These are phyloP conservation scores for Brasilioporus rufonigricans DNA, from an alignment of 768 basidiomycete genomes.

Conservation along the genomic window DNA sequence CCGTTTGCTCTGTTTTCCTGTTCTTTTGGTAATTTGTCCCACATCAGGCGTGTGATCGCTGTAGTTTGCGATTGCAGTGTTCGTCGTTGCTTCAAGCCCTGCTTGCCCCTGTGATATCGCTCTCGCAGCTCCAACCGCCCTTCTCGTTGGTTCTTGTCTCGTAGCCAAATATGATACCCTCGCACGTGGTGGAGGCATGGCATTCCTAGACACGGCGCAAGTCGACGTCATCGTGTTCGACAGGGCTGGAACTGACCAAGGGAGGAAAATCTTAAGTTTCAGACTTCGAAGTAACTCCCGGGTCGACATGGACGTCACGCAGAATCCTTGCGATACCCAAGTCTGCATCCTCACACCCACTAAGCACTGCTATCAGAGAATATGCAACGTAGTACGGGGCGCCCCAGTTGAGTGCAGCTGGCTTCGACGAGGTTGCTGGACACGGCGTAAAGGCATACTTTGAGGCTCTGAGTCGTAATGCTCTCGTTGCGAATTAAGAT, in stretches of 20 bases:
- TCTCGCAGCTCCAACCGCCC: constrained; percentile 82
- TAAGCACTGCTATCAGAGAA: constrained; percentile 56
- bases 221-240: constrained; percentile 79
- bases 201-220: constrained; percentile 78
- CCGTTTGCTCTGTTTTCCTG: neutral
- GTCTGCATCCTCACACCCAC: constrained; percentile 59
- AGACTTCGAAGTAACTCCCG: constrained; percentile 38
- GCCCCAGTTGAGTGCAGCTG: constrained; percentile 29
- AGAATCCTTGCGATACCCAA: constrained; percentile 54
- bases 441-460: constrained; percentile 59
- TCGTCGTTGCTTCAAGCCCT: too few species aligned
- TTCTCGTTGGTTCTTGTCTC: constrained; percentile 79
- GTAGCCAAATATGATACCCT: constrained; percentile 79
- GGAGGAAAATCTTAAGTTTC: constrained; percentile 64
- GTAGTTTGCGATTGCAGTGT: constrained; percentile 78
- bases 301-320: constrained; percentile 31
- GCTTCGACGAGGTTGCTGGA: constrained; percentile 62
- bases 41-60: constrained; percentile 65
- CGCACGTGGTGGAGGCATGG: constrained; percentile 84
- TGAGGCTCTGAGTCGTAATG: constrained; percentile 35
- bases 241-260: constrained; percentile 82
- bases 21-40: neutral
- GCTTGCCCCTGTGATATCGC: constrained; percentile 88
- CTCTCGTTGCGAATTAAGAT: constrained; percentile 67
- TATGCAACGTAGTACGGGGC: constrained; percentile 42